Evolutionary conservation across 163 green algal species (phyloP), one percentile per base, ranked within the genome.

Genomic region (Chlamydomonas reinhardtii): DNA sequence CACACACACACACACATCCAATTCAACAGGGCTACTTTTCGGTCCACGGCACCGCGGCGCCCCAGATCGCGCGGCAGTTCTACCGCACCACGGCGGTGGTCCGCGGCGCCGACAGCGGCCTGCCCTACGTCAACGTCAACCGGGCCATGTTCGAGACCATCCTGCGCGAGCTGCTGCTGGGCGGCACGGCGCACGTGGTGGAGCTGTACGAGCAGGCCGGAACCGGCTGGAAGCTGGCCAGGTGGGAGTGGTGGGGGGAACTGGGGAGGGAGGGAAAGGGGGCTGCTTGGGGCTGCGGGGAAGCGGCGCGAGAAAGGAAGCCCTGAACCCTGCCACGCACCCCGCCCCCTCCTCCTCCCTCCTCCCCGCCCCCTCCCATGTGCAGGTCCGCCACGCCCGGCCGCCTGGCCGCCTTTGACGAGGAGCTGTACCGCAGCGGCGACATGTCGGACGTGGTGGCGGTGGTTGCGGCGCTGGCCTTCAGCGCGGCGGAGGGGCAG

Each of bases 161-260:
- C 19, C 90, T 98, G 31, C 89, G 94, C 0, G 92, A 96, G 34
- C 89, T 99, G 69, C 91, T 99, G 32, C 73, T 99, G 16, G 95
- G 97, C 32, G 79, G 92, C 2, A 88, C 86, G 6, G 93, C 97
- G 71, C 90, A 96, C 48, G 89, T 68, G 20, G 95, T 99, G 66
- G 94, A 99, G 91, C 68, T 99, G 22, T 99, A 97, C 87, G 97
- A 99, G 73, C 94, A 92, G 4, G 88, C 74, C 27, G 94, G 94
- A 5, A 43, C 89, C 1, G 91, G 76, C 59, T 99, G 96, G 96
- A 90, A 83, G 74, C 56, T 93, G 4, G 75, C 76, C 39, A 88
- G 81, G 90, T 94, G 78, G 65, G 89, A 1, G 1, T 14, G 31
- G 15, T 32, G 29, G 65, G 3, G 48, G 39, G 31, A 64, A 52